A percentile compares a stretch with the other conserved stretches of the same genome.
Evolutionary conservation across 306 rosid genomes (phyloP).

Genomic region (Dalbergia cultrata): DNA sequence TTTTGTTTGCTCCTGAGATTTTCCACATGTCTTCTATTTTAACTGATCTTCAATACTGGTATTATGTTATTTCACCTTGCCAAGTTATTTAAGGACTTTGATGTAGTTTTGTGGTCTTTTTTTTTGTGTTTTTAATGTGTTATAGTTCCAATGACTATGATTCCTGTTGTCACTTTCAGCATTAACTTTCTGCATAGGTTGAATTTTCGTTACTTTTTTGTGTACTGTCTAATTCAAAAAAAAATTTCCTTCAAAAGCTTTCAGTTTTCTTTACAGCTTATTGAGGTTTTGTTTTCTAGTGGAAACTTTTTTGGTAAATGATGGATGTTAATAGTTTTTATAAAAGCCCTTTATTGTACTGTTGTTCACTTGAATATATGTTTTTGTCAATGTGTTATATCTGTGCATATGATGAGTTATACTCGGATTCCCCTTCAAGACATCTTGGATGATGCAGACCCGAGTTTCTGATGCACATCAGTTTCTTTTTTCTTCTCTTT

Average conservation of each 20-base stretch:
- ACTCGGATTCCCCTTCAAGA: conserved; percentile 85
- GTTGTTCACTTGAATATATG: neutral
- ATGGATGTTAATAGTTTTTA: neutral
- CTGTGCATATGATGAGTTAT: conserved; percentile 58
- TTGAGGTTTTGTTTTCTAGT: neutral
- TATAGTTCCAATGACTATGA: neutral
- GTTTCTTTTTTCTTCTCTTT: neutral
- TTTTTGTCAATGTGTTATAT: neutral
- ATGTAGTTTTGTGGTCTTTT: neutral
- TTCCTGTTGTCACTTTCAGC: neutral
- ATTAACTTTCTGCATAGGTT: neutral
- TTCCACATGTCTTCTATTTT: neutral
- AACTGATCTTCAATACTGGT: neutral
- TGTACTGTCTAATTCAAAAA: neutral
- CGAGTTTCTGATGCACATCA: conserved; percentile 72
- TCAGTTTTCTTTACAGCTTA: neutral
- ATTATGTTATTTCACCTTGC: neutral
- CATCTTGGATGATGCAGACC: conserved; percentile 67
- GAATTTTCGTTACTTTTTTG: neutral
- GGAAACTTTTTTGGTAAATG: neutral
- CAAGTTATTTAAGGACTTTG: neutral
- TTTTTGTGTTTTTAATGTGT: neutral
- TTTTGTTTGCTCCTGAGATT: neutral
- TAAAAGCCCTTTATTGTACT: neutral
- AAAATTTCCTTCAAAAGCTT: neutral